A percentile compares a stretch with the other conserved stretches of the same genome.
phyloP scores from a whole-genome alignment of 2,329 filamentous ascomycete species.

The Pestalotiopsis sp. region DNA sequence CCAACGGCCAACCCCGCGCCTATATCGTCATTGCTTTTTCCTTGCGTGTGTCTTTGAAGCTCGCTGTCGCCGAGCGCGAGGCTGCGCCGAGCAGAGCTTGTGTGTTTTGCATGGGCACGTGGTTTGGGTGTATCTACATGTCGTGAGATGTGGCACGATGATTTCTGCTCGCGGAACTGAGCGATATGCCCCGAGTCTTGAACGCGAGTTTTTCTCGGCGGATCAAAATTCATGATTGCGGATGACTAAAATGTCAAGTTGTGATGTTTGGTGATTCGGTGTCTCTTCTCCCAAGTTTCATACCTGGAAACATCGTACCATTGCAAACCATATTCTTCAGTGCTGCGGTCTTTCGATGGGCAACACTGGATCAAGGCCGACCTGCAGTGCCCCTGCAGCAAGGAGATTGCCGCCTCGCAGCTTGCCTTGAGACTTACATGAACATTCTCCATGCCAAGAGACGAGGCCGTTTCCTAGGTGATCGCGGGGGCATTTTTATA shows the following conservation, averaged over 20 bases:
- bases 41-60: background rate
- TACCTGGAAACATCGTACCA: background rate
- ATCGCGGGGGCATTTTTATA: background rate
- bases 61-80: background rate
- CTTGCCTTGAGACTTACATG: background rate
- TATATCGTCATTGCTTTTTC: slow-evolving; percentile 1
- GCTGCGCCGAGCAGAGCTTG: background rate
- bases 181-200: background rate
- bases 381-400: background rate
- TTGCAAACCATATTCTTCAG: background rate
- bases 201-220: background rate
- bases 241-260: background rate
- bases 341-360: background rate
- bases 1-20: slow-evolving; percentile 3
- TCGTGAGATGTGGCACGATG: background rate
- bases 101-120: background rate
- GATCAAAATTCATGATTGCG: background rate
- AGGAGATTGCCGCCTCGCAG: background rate
- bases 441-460: background rate
- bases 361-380: background rate
- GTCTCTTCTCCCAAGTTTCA: background rate
- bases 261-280: background rate
- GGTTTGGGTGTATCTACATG: background rate
- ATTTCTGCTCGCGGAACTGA: background rate
- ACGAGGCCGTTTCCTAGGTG: background rate